phyloP scores from a whole-genome alignment of 2,329 filamentous ascomycete species.

The Paradendryphiella salina region DNA sequence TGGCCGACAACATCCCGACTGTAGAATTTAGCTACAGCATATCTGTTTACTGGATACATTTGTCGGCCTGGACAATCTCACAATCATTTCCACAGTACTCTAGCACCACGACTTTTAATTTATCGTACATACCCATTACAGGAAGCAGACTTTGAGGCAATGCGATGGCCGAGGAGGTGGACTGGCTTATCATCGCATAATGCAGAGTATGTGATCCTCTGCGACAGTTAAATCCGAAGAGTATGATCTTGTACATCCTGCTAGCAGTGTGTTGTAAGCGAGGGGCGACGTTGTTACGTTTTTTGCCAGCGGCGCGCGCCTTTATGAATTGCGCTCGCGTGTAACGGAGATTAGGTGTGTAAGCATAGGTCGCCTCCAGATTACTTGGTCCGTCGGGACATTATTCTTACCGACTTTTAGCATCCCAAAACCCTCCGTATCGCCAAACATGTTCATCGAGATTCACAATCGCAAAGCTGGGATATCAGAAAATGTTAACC shows the following conservation, averaged over 20 bases:
- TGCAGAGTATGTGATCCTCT: conserved; percentile 18
- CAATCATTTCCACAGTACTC: conserved; percentile 19
- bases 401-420: conserved; percentile 4
- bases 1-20: conserved; percentile 4
- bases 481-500: neutral
- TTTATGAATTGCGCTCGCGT: conserved; percentile 15
- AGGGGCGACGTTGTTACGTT: neutral
- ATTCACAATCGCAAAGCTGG: neutral
- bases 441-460: neutral
- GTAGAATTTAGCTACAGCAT: neutral
- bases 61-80: conserved; percentile 19
- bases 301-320: conserved; percentile 6
- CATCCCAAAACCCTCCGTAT: neutral
- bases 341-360: conserved; percentile 24
- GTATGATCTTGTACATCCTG: conserved; percentile 13
- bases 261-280: neutral
- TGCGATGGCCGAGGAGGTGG: conserved; percentile 20
- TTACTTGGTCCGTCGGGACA: conserved; percentile 7
- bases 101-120: conserved; percentile 21
- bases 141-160: conserved; percentile 18
- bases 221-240: conserved; percentile 19
- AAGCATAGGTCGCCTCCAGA: conserved; percentile 13
- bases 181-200: conserved; percentile 13
- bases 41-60: conserved; percentile 21
- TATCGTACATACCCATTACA: conserved; percentile 6